phyloP scores from a whole-genome alignment of 2,329 filamentous ascomycete genomes.

The Cladosporium halotolerans region DNA sequence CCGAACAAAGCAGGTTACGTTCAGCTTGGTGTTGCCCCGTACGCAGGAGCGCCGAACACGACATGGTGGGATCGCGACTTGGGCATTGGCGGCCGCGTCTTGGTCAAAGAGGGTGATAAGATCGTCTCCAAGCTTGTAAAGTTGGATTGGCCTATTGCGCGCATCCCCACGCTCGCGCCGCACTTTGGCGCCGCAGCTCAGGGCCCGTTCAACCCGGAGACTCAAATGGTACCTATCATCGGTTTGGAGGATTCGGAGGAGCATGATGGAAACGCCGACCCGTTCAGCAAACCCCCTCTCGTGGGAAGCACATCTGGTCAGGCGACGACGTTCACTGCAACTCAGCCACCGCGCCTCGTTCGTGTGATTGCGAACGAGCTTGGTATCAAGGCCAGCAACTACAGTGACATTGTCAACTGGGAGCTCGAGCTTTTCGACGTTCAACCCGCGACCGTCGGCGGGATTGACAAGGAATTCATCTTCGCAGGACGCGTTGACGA shows the following conservation, averaged over 20 bases:
- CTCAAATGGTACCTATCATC: conserved; percentile 88
- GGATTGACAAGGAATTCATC: conserved; percentile 87
- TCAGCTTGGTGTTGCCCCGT: conserved; percentile 87
- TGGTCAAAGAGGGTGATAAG: conserved; percentile 76
- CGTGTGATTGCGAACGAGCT: conserved; percentile 73
- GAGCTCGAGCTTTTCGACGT: conserved; percentile 92
- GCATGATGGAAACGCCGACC: conserved; percentile 32
- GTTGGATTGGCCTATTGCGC: conserved; percentile 88
- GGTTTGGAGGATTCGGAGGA: conserved; percentile 61
- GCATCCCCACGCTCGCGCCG: conserved; percentile 83
- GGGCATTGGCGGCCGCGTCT: conserved; percentile 79
- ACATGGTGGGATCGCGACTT: conserved; percentile 99
- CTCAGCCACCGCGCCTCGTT: conserved; percentile 79
- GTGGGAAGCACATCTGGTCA: conserved; percentile 44
- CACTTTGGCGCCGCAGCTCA: conserved; percentile 74
- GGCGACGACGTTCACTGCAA: conserved; percentile 66
- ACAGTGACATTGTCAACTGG: conserved; percentile 81
- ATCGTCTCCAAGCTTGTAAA: conserved; percentile 78
- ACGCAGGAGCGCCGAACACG: conserved; percentile 76
- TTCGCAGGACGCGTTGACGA: conserved; percentile 94
- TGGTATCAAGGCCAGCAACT: conserved; percentile 56
- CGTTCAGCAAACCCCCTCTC: conserved; percentile 29
- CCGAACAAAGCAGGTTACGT: conserved; percentile 78
- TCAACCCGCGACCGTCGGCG: conserved; percentile 76
- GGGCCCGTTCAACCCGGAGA: conserved; percentile 75